phyloP scores from a whole-genome alignment of 1,139 yeast species.

The Candida dubliniensis region DNA sequence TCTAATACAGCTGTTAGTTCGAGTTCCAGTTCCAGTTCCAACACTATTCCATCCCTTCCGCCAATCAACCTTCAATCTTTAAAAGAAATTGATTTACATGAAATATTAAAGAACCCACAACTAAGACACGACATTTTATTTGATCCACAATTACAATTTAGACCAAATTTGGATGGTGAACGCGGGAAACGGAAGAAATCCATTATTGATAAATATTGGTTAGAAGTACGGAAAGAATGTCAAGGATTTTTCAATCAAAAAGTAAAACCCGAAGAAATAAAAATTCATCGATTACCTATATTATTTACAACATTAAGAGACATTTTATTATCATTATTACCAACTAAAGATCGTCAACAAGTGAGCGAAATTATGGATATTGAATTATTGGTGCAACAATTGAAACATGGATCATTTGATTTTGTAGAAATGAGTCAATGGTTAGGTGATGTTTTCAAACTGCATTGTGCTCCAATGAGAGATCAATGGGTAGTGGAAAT shows the following conservation, averaged over 20 bases:
- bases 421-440: constrained; percentile 68
- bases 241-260: constrained; percentile 33
- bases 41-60: constrained; percentile 50
- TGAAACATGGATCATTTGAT: constrained; percentile 66
- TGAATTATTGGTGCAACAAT: constrained; percentile 74
- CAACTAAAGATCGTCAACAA: constrained; percentile 69
- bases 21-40: constrained; percentile 2
- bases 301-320: constrained; percentile 77
- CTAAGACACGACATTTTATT: constrained; percentile 89
- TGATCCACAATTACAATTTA: constrained; percentile 88
- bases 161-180: constrained; percentile 91
- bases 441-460: constrained; percentile 69
- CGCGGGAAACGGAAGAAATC: constrained; percentile 77
- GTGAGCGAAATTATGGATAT: constrained; percentile 78
- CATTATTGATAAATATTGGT: constrained; percentile 82
- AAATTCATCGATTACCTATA: constrained; percentile 58
- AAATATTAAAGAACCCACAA: constrained; percentile 88
- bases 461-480: constrained; percentile 95
- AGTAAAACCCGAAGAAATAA: constrained; percentile 17
- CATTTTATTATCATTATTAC: constrained; percentile 71
- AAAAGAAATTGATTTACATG: constrained; percentile 84
- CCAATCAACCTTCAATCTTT: constrained; percentile 84
- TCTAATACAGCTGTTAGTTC: constrained; percentile 4
- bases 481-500: constrained; percentile 87
- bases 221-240: constrained; percentile 66